Percentiles rank a stretch among this genome's conserved stretches.
phyloP scores from a whole-genome alignment of 768 basidiomycete species.

The Panus rudis region DNA sequence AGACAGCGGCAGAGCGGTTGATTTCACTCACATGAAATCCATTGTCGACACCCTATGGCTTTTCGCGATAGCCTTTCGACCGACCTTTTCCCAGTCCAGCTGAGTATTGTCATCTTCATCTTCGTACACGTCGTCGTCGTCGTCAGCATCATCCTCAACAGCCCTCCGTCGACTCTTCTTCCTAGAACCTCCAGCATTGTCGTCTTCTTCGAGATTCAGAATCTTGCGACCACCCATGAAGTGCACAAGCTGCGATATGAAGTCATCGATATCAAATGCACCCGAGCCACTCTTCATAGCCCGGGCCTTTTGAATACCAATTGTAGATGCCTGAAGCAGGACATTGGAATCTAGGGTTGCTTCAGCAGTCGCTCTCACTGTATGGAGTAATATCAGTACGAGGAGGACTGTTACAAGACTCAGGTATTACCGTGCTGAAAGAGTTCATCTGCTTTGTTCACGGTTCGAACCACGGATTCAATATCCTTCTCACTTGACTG shows the following conservation, averaged over 20 bases:
- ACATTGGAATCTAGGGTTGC: conserved; percentile 86
- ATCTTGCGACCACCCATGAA: conserved; percentile 69
- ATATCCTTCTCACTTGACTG: conserved; percentile 46
- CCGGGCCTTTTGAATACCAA: conserved; percentile 83
- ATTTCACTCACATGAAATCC: conserved; percentile 74
- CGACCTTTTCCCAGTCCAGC: conserved; percentile 83
- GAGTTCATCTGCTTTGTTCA: conserved; percentile 51
- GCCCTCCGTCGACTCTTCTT: no score
- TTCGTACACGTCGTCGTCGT: conserved; percentile 43
- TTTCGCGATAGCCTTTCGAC: conserved; percentile 74
- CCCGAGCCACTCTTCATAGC: conserved; percentile 83
- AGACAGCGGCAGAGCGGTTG: background rate
- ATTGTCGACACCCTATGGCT: conserved; percentile 73
- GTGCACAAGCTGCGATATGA: conserved; percentile 63
- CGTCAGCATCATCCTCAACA: conserved; percentile 48
- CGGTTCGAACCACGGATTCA: conserved; percentile 47
- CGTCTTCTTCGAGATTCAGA: conserved; percentile 17
- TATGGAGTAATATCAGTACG: background rate
- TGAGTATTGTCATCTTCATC: conserved; percentile 28
- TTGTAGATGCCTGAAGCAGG: conserved; percentile 67
- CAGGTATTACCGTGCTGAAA: conserved; percentile 51
- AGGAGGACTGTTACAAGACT: background rate
- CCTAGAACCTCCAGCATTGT: no score
- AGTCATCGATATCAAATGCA: conserved; percentile 90
- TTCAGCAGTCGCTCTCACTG: conserved; percentile 78